Evolutionary conservation across 352 stramenopile species (phyloP).

Genomic region (Phytopythium oedochilum): DNA sequence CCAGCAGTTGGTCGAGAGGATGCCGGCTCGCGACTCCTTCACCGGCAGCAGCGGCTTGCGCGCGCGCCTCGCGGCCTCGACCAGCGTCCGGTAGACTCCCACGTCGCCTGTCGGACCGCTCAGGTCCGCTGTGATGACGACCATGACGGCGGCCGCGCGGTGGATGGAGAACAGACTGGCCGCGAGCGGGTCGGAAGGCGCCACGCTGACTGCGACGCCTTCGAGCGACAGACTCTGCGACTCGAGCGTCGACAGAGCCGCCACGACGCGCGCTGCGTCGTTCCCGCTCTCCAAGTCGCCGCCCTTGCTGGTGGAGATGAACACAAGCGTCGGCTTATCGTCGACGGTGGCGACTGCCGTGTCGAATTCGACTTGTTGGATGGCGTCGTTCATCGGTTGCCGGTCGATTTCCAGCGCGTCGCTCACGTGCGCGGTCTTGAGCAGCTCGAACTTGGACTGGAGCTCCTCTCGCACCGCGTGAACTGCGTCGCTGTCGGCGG

Average conservation of each 20-base stretch:
- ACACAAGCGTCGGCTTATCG: background rate
- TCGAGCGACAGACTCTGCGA: background rate
- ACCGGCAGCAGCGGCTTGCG: conserved; percentile 35
- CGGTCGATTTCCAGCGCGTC: background rate
- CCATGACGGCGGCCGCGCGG: conserved; percentile 16
- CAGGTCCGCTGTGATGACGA: conserved; percentile 34
- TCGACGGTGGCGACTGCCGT: no score
- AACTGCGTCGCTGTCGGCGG: no score
- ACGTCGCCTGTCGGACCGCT: background rate
- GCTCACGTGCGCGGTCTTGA: background rate
- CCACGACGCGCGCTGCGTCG: background rate
- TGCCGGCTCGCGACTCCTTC: conserved; percentile 22
- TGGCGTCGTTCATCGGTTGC: background rate
- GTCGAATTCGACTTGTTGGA: background rate
- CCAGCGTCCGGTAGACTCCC: conserved; percentile 18
- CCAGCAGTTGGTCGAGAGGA: conserved; percentile 21
- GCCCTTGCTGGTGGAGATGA: background rate
- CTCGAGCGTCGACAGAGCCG: conserved; percentile 1
- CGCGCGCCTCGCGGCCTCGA: conserved; percentile 32
- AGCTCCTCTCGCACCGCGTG: background rate
- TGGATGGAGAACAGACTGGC: background rate
- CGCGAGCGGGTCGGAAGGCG: background rate
- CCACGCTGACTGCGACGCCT: background rate
- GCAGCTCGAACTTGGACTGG: background rate
- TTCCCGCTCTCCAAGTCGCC: background rate